Base-by-base conservation (phyloP, 2,329 filamentous ascomycete genomes). In the Teratosphaeria viscida region DNA sequence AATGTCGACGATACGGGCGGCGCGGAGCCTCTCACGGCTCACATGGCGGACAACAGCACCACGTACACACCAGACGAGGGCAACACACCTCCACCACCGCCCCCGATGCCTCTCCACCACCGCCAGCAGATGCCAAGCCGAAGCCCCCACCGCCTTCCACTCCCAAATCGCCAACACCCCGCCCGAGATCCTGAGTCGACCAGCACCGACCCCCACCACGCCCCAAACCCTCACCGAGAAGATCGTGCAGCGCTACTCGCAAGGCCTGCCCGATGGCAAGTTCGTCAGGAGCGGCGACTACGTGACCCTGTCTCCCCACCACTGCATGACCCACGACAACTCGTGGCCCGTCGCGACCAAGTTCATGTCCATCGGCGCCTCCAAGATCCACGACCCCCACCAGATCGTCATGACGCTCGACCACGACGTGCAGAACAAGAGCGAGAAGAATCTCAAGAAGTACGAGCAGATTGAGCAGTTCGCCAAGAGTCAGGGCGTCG, bases 151-250 rank as follows among this genome's bases (percentile, higher is more conserved):
- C 70, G 81, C 80, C 60, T 89, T 89, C 68, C 83, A 84, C 60
- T 81, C 85, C 2, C 82, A 88, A 70, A 78, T 83, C 59, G 81
- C 87, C 61, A 81, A 81, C 63, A 73, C 81, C 2, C 77, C 90
- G 16, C 84, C 88, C 67, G 85, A 90, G 61, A 82, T 96, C 63
- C 84, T 95, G 64, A 85, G 87, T 49, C 65, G 64, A 26, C 86
- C 89, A 37, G 82, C 72, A 54, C 69, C 74, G 19, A 67, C 77
- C 32, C 71, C 73, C 27, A 67, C 68, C 19, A 74, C 75, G 2
- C 82, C 89, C 0, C 91, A 96, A 75, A 96, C 89, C 2, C 75
- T 96, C 57, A 94, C 89, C 2, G 92, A 96, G 73, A 96, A 96
- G 79, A 96, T 96, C 61, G 86, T 96, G 0, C 92, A 96, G 73